A percentile compares a stretch with the other conserved stretches of the same genome.
phyloP scores from a whole-genome alignment of 1,284 basidiomycete genomes.

The Leccinum subatratum region DNA sequence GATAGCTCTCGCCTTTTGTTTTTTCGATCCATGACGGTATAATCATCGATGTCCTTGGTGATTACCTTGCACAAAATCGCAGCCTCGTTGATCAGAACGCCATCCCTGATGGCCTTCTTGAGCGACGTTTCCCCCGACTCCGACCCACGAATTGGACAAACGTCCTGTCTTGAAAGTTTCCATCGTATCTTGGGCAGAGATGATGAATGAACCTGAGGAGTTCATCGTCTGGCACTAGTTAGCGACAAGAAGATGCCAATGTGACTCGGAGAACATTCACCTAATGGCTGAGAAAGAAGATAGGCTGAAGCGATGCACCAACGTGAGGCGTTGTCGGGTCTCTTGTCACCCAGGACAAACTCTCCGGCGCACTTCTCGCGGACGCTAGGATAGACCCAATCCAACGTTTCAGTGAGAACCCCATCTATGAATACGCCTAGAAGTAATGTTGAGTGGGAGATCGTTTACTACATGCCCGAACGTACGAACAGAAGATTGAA shows the following conservation, averaged over 20 bases:
- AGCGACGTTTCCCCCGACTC: constrained; percentile 33
- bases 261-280: constrained; percentile 34
- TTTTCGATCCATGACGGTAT: neutral
- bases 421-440: constrained; percentile 72
- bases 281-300: constrained; percentile 55
- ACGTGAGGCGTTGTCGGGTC: constrained; percentile 41
- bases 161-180: constrained; percentile 61
- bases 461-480: constrained; percentile 6
- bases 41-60: constrained; percentile 27
- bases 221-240: constrained; percentile 45
- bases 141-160: constrained; percentile 53
- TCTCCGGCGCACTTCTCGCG: constrained; percentile 31
- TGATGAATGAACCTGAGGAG: constrained; percentile 68
- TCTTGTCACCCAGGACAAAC: constrained; percentile 53
- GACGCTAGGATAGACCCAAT: constrained; percentile 52
- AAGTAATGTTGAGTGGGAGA: constrained; percentile 6
- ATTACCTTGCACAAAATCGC: constrained; percentile 51
- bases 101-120: constrained; percentile 52
- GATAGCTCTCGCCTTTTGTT: neutral
- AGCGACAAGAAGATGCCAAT: constrained; percentile 1
- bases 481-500: constrained; percentile 62
- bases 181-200: constrained; percentile 69
- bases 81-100: constrained; percentile 43
- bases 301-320: constrained; percentile 71
- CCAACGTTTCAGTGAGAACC: constrained; percentile 53